Evolutionary conservation across 768 basidiomycete genomes (phyloP).

Genomic region (Serendipita sp.): DNA sequence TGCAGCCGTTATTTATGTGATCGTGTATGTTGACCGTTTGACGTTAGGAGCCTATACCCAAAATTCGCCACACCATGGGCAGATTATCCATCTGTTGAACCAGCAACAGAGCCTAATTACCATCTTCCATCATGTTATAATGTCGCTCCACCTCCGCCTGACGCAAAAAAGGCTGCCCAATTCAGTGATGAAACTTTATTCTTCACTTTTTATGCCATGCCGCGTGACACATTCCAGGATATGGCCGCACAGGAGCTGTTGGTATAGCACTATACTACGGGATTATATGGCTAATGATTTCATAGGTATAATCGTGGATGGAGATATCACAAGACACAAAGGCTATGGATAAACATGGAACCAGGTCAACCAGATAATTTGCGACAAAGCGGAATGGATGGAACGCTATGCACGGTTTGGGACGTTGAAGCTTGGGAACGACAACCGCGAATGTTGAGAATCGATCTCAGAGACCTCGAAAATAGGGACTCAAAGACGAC

Average conservation of each 20-base stretch:
- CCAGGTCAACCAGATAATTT: background rate
- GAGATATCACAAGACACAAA: conserved; percentile 3
- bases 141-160: conserved; percentile 74
- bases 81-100: conserved; percentile 64
- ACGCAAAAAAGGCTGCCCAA: conserved; percentile 57
- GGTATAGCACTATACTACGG: conserved; percentile 20
- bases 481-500: background rate
- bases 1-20: background rate
- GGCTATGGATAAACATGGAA: conserved; percentile 1
- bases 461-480: background rate
- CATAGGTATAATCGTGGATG: conserved; percentile 3
- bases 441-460: background rate
- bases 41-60: conserved; percentile 60
- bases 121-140: conserved; percentile 84
- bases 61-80: conserved; percentile 96
- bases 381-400: background rate
- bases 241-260: conserved; percentile 90
- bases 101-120: conserved; percentile 80
- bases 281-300: background rate
- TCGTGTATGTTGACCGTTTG: background rate
- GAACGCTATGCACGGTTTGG: background rate
- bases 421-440: conserved; percentile 4
- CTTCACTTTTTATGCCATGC: conserved; percentile 94
- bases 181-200: conserved; percentile 96
- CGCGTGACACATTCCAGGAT: conserved; percentile 84